Evolutionary conservation across 768 basidiomycete genomes (phyloP), one percentile per base, ranked within the genome.

Genomic region (Leccinum disarticulatum): DNA sequence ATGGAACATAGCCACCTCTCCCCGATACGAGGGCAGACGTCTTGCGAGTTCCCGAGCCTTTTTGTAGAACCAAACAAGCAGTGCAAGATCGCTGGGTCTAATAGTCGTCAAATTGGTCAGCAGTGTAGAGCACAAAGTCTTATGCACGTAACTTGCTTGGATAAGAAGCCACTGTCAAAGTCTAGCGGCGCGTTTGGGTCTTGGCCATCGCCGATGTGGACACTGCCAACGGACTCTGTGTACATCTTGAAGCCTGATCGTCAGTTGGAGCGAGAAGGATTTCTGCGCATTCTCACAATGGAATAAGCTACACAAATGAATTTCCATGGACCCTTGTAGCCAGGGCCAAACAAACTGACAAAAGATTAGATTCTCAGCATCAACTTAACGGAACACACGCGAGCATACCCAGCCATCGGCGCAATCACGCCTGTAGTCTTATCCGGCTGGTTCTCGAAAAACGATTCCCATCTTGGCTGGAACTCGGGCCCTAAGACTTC

Each of bases 61-160:
- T 63, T 87, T 87, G 68, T 85, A 87, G 0, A 66, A 76, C 79
- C 80, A 84, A 58, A 75, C 74, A 55, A 85, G 64, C 19, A 79
- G 68, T 1, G 65, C 75, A 9, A 87, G 33, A 65, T 83, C 81
- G 10, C 74, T 54, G 11, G 55, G 25, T 38, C 63, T 64, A 13
- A 5, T 33, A 31, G 7, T 13, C 36, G 10, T 52, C 22, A 27
- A 51, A 3, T 35, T 8, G 6, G 48, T 55, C 14, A 43, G 31
- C 31, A 47, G 36, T 11, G 19, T 19, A n/a, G 6, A n/a, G 2
- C 8, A 30, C 13, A 22, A 27, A 8, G 22, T 7, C 0, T 15
- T 27, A 36, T 6, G 14, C 19, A 17, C 22, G 48, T 31, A 11
- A 56, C 78, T 41, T 52, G 83, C 82, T 77, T 63, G 41, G 76